Percentiles rank a stretch among this genome's conserved stretches.
These are phyloP conservation scores for Prunus armeniaca DNA, from an alignment of 306 rosid species.

Conservation along the genomic window DNA sequence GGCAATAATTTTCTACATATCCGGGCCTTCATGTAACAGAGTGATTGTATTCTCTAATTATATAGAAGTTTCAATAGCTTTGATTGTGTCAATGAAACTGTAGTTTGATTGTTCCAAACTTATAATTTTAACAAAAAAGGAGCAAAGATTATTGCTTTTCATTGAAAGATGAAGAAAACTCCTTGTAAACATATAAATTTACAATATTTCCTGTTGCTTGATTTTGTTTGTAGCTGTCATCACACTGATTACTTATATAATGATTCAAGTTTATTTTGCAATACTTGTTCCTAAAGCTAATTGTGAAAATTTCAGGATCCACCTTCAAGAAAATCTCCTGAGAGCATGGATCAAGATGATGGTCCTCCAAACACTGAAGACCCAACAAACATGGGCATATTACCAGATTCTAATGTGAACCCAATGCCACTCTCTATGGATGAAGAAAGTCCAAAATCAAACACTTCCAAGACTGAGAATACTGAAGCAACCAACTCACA, in stretches of 20 bases:
- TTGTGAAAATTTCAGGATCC: slow-evolving; percentile 53
- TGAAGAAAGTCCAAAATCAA: slow-evolving; percentile 46
- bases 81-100: slow-evolving; percentile 3
- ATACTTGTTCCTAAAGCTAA: slow-evolving; percentile 4
- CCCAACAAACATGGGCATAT: slow-evolving; percentile 23
- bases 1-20: slow-evolving; percentile 1
- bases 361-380: slow-evolving; percentile 40
- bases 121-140: background rate
- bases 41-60: background rate
- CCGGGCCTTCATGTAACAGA: background rate
- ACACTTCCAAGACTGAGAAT: slow-evolving; percentile 36
- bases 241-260: background rate
- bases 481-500: slow-evolving; percentile 35
- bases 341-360: slow-evolving; percentile 28
- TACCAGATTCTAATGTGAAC: slow-evolving; percentile 39
- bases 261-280: background rate
- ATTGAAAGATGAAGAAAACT: background rate
- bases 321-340: slow-evolving; percentile 27
- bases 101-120: background rate
- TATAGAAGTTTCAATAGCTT: background rate
- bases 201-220: slow-evolving; percentile 5
- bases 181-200: background rate
- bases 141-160: background rate
- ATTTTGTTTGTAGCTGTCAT: background rate
- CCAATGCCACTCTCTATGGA: slow-evolving; percentile 50